Evolutionary conservation across 2,329 filamentous ascomycete genomes (phyloP).

Genomic region (Microsporum audouinii): DNA sequence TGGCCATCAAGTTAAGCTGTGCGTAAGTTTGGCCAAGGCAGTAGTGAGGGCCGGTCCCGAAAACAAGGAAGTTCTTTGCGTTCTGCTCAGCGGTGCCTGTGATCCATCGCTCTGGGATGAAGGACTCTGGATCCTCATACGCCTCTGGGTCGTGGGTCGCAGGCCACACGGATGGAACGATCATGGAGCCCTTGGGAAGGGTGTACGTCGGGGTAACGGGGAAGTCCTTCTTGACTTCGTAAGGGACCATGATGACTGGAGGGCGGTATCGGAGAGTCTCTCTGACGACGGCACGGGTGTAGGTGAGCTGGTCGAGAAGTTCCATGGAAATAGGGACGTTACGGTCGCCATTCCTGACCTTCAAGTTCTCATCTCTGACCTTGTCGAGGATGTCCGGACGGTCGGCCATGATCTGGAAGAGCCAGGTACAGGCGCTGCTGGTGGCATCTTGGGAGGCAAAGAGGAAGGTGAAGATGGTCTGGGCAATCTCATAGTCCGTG

Average conservation of each 20-base stretch:
- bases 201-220: conserved; percentile 79
- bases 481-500: conserved; percentile 78
- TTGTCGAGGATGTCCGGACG: conserved; percentile 84
- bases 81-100: conserved; percentile 78
- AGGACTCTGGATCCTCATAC: conserved; percentile 78
- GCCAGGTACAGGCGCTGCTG: conserved; percentile 82
- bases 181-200: conserved; percentile 89
- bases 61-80: conserved; percentile 93
- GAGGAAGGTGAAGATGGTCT: conserved; percentile 90
- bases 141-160: conserved; percentile 85
- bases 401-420: conserved; percentile 90
- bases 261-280: conserved; percentile 89
- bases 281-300: conserved; percentile 83
- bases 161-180: conserved; percentile 83
- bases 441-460: conserved; percentile 97
- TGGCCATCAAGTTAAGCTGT: conserved; percentile 72
- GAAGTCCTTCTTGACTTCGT: conserved; percentile 88
- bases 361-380: conserved; percentile 80
- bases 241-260: conserved; percentile 94
- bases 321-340: conserved; percentile 65
- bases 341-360: conserved; percentile 61
- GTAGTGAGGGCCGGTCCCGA: conserved; percentile 91
- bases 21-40: conserved; percentile 91
- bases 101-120: conserved; percentile 86
- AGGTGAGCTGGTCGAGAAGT: conserved; percentile 74